Conservation (phyloP, 768 basidiomycete species). For the Russula lepida region DNA sequence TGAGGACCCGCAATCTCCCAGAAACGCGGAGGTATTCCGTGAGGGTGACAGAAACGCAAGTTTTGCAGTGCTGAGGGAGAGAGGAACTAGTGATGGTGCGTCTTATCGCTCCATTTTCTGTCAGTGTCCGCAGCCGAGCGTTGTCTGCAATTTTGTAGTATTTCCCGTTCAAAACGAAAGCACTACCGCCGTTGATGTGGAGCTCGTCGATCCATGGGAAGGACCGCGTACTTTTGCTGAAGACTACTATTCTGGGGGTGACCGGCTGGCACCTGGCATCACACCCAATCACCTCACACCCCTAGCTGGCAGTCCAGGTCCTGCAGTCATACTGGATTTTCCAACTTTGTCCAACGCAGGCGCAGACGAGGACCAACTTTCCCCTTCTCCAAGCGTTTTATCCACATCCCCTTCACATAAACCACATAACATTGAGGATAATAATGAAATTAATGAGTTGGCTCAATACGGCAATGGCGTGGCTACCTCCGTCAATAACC, state of each 20-base stretch:
- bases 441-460: not conserved
- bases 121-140: not conserved
- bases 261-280: conserved; percentile 20
- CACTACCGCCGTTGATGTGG: conserved; percentile 17
- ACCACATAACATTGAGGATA: not conserved
- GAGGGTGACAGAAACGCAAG: conserved; percentile 22
- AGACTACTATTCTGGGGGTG: conserved; percentile 40
- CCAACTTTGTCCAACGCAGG: not conserved
- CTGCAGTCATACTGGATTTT: not conserved
- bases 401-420: not conserved
- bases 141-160: not conserved
- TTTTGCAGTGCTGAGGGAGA: conserved; percentile 23
- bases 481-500: not conserved
- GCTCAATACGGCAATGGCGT: not conserved
- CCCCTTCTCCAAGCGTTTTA: conserved; percentile 2
- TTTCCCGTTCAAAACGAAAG: conserved; percentile 2
- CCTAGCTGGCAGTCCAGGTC: not conserved
- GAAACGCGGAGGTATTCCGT: not conserved
- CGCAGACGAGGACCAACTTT: not conserved
- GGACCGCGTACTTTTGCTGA: conserved; percentile 35
- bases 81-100: conserved; percentile 40
- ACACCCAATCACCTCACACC: conserved; percentile 21
- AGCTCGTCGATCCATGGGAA: conserved; percentile 35
- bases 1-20: conserved; percentile 6
- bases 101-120: not conserved